Base-by-base conservation (phyloP, 345 rosid species). In the Eucalyptus regnans region DNA sequence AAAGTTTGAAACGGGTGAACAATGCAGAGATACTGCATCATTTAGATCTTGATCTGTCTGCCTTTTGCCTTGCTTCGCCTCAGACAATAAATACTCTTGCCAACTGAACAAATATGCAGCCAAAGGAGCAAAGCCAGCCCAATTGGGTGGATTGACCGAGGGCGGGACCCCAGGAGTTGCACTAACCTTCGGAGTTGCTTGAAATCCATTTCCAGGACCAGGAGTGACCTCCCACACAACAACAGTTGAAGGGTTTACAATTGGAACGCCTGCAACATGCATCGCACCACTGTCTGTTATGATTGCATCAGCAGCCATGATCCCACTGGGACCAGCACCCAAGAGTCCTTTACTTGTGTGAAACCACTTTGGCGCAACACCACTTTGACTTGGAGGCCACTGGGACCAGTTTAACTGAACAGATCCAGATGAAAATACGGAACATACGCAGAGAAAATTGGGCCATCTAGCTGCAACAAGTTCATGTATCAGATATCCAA, bases 201-300 rank as follows among this genome's bases (percentile, higher is more conserved):
- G 99, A 90, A 97, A 96, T 90, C 96, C 98, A 94, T 93, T 95
- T 89, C 98, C 99, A 86, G 96, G 96, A 86, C 99, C 99, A 89
- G 99, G 99, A 89, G 98, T 96, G 86, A 98, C 99, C 92, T 96
- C 99, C 99, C 99, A 98, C 89, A 98, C 99, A 92, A 98, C 99
- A 90, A 98, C 94, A 91, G 99, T 98, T 87, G 99, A 97, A 31
- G 99, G 99, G 89, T 97, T 98, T 87, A 97, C 99, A 92, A 98
- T 97, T 87, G 99, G 99, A 91, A 97, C 99, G 56, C 99, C 99
- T 50, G 99, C 99, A 89, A 98, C 97, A 91, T 97, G 99, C 98
- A 98, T 94, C 86, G 98, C 98, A 88, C 99, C 99, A 89, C 96
- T 96, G 89, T 98, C 99, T 6, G 99, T 98, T 93, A 97, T 91